phyloP scores from a whole-genome alignment of 139 green algal species.

The Closterium sp. region DNA sequence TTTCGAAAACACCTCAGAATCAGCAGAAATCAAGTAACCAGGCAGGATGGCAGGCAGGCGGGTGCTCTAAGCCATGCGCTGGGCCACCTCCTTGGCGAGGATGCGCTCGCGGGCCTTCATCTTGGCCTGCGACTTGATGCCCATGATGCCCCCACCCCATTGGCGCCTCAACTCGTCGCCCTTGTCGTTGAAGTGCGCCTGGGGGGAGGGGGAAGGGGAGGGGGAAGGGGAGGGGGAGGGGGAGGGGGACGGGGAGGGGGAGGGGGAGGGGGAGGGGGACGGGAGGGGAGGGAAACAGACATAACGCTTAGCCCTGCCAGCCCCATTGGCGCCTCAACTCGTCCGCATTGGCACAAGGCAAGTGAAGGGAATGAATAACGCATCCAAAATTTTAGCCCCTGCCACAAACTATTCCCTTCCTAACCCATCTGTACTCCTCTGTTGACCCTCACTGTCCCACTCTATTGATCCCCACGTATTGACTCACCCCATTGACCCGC shows the following conservation, averaged over 20 bases:
- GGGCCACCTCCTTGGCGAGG: constrained; percentile 81
- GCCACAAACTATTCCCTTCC: too few species aligned
- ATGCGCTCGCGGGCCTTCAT: constrained; percentile 77
- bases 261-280: too few species aligned
- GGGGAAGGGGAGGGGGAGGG: too few species aligned
- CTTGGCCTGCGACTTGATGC: constrained; percentile 92
- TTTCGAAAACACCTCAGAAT: background rate
- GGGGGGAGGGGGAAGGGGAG: background rate
- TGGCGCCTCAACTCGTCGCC: constrained; percentile 65
- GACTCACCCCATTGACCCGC: too few species aligned
- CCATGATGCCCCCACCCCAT: constrained; percentile 98
- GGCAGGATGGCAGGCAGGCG: background rate
- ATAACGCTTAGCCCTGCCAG: constrained; percentile 74
- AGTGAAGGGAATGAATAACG: too few species aligned
- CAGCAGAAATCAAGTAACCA: background rate
- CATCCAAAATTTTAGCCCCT: too few species aligned
- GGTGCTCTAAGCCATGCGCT: constrained; percentile 61
- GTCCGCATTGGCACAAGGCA: constrained; percentile 56
- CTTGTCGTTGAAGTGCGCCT: constrained; percentile 80
- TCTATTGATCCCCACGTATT: too few species aligned
- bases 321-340: constrained; percentile 83
- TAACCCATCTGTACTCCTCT: too few species aligned
- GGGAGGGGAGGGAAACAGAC: too few species aligned
- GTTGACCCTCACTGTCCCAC: too few species aligned
- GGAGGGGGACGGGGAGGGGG: too few species aligned